Evolutionary conservation across 257 asterid genomes (phyloP).

Genomic region (Eustoma russellianum): DNA sequence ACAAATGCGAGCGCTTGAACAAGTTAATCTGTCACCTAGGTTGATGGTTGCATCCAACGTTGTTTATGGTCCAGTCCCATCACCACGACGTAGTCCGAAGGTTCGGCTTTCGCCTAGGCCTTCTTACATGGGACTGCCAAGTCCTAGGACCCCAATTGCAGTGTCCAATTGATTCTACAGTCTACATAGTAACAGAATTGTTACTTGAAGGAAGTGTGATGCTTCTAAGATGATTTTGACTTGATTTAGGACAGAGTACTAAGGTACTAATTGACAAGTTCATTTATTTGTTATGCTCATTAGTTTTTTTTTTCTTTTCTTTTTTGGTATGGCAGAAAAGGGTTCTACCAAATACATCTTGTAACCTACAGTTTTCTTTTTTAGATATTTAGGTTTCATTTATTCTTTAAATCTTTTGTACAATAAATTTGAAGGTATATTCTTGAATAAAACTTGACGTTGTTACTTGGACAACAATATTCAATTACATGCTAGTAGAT

Average conservation of each 20-base stretch:
- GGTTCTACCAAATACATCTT: too few relatives aligned
- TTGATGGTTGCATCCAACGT: conserved; percentile 27
- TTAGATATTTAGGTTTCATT: too few relatives aligned
- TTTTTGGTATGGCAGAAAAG: too few relatives aligned
- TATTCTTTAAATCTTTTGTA: too few relatives aligned
- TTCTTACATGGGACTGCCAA: conserved; percentile 77
- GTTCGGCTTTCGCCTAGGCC: conserved; percentile 73
- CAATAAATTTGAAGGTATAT: too few relatives aligned
- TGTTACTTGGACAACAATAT: too few relatives aligned
- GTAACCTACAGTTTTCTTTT: too few relatives aligned
- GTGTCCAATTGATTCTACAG: conserved; percentile 29
- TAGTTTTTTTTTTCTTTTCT: too few relatives aligned
- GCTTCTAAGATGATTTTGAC: conserved; percentile 12
- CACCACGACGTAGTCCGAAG: conserved; percentile 91
- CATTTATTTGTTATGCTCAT: conserved; percentile 27
- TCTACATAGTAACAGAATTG: conserved; percentile 1
- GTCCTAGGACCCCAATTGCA: conserved; percentile 70
- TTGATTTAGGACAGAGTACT: neutral
- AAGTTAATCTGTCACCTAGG: conserved; percentile 86
- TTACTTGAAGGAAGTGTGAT: conserved; percentile 7
- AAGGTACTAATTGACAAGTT: conserved; percentile 26
- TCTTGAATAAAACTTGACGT: too few relatives aligned
- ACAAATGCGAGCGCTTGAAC: conserved; percentile 84
- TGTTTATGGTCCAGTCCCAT: conserved; percentile 78
- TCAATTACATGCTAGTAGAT: too few relatives aligned